Evolutionary conservation across 345 rosid species (phyloP).

Genomic region (Melaleuca quinquenervia): DNA sequence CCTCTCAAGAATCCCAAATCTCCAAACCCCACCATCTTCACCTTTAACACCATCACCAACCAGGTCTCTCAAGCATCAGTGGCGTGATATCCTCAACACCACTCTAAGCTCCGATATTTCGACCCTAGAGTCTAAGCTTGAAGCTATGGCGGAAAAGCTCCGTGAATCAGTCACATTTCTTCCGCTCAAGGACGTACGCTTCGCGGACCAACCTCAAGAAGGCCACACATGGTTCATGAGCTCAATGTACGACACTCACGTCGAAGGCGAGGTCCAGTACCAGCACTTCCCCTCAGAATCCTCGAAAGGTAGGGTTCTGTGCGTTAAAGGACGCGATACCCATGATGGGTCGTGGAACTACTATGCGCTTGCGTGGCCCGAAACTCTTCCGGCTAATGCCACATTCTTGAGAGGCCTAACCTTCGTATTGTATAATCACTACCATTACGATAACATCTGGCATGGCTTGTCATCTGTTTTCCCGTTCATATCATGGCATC

Average conservation of each 20-base stretch:
- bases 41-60: not conserved
- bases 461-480: slow-evolving; percentile 47
- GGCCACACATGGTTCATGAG: slow-evolving; percentile 50
- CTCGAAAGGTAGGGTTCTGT: slow-evolving; percentile 38
- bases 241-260: slow-evolving; percentile 46
- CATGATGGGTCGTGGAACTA: slow-evolving; percentile 76
- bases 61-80: not conserved
- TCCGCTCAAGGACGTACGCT: slow-evolving; percentile 28
- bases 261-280: slow-evolving; percentile 46
- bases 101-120: slow-evolving; percentile 4
- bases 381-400: slow-evolving; percentile 40
- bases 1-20: not conserved
- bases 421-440: slow-evolving; percentile 59
- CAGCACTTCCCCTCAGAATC: slow-evolving; percentile 53
- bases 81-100: not conserved
- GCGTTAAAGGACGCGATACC: slow-evolving; percentile 40
- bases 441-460: slow-evolving; percentile 52
- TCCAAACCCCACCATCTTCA: not conserved
- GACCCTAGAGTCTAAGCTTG: not conserved
- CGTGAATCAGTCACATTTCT: slow-evolving; percentile 28
- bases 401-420: slow-evolving; percentile 40
- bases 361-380: slow-evolving; percentile 57
- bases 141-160: slow-evolving; percentile 12
- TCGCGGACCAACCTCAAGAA: slow-evolving; percentile 13
- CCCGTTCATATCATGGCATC: slow-evolving; percentile 62